Conservation (phyloP, 176 grass and related monocot genomes). For the Eleusine indica region DNA sequence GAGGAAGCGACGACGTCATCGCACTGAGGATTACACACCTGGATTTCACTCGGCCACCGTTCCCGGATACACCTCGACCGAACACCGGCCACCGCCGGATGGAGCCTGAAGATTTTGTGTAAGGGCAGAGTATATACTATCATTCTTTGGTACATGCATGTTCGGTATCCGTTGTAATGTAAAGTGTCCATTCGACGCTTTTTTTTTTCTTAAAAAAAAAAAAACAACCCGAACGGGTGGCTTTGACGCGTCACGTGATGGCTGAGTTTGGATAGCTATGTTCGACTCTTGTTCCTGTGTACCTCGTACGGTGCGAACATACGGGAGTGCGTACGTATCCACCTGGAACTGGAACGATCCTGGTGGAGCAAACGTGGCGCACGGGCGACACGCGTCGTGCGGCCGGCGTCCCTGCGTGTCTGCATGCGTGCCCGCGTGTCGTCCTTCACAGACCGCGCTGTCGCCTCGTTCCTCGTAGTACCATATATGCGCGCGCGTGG, state of each 20-base stretch:
- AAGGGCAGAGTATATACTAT: background rate
- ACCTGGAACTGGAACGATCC: background rate
- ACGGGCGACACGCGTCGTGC: conserved; percentile 13
- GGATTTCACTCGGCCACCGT: background rate
- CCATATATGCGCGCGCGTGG: background rate
- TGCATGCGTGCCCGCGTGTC: conserved; percentile 23
- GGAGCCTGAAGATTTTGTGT: background rate
- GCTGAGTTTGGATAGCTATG: no score
- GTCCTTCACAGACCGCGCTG: background rate
- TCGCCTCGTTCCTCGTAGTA: conserved; percentile 8
- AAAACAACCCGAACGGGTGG: background rate
- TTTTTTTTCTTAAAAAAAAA: background rate
- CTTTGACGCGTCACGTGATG: background rate
- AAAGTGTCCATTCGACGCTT: background rate
- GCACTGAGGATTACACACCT: background rate
- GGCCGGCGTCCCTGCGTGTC: background rate
- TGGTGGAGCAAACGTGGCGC: conserved; percentile 24
- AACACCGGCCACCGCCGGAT: background rate
- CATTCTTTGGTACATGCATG: background rate
- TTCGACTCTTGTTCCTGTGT: no score
- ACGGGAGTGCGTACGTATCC: no score
- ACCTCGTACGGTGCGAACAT: background rate
- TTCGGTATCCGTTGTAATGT: background rate
- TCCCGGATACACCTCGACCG: background rate
- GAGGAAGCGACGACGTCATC: conserved; percentile 36